phyloP scores from a whole-genome alignment of 2,329 filamentous ascomycete species.

The Aschersonia sp. region DNA sequence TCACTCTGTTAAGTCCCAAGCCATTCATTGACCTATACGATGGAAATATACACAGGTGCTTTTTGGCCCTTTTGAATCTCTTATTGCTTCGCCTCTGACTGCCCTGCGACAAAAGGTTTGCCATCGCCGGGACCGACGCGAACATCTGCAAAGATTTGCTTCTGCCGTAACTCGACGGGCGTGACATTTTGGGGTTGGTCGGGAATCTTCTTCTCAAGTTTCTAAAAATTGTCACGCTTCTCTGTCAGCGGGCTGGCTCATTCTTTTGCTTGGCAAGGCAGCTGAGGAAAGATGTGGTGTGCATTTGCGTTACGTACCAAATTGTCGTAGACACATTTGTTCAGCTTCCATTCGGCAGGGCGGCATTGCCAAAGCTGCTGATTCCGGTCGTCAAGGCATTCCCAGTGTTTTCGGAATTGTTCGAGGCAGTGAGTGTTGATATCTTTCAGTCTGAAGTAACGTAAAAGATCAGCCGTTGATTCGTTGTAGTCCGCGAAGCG shows the following conservation, averaged over 20 bases:
- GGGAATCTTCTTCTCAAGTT: conserved; percentile 69
- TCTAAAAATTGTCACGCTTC: conserved; percentile 28
- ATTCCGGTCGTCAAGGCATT: conserved; percentile 93
- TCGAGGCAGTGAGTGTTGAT: conserved; percentile 89
- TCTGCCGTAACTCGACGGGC: conserved; percentile 59
- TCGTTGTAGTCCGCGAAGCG: too few species aligned
- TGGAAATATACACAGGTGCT: too few species aligned
- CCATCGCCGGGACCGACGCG: conserved; percentile 26
- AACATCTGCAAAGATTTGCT: conserved; percentile 46
- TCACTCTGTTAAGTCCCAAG: too few species aligned
- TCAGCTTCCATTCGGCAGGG: conserved; percentile 73
- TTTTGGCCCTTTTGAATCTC: background rate
- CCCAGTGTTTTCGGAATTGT: conserved; percentile 87
- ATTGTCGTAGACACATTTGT: conserved; percentile 92
- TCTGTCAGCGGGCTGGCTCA: too few species aligned
- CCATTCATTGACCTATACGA: too few species aligned
- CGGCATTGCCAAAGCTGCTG: conserved; percentile 96
- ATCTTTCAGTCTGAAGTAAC: conserved; percentile 58
- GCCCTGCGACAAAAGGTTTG: conserved; percentile 25
- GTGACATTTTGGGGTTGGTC: conserved; percentile 54
- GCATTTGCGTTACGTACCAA: conserved; percentile 41
- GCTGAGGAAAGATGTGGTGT: background rate
- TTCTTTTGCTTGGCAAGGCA: background rate
- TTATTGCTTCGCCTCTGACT: conserved; percentile 22
- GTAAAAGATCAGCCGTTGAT: too few species aligned